Percentiles rank a stretch among this genome's conserved stretches.
Conservation (phyloP, 73 alveolate genomes). For the Loxodes magnus region DNA sequence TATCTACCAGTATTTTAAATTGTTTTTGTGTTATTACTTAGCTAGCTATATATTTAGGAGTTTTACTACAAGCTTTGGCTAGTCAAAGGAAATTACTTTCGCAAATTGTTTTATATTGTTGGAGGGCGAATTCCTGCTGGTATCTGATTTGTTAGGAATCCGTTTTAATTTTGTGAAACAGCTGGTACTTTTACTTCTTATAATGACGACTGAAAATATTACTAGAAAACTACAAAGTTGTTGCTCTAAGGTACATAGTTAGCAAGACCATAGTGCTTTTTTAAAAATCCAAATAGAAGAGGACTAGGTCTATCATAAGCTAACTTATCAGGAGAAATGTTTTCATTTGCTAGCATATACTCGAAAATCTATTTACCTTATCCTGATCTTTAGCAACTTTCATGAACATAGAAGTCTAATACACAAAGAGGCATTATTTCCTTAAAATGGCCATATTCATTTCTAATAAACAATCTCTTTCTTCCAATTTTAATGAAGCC, state of each 20-base stretch:
- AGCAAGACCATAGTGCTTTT: constrained; percentile 56
- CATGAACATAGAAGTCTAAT: constrained; percentile 81
- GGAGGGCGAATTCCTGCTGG: too few relatives aligned
- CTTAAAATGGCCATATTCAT: constrained; percentile 43
- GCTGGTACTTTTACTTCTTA: too few relatives aligned
- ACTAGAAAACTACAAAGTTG: constrained; percentile 66
- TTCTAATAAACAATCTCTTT: constrained; percentile 55
- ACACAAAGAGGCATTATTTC: constrained; percentile 71
- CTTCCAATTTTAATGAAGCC: too few relatives aligned
- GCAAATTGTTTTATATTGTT: too few relatives aligned
- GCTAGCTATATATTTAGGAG: too few relatives aligned
- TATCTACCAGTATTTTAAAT: too few relatives aligned
- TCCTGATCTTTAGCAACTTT: constrained; percentile 68
- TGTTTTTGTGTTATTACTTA: too few relatives aligned
- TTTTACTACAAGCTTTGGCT: too few relatives aligned
- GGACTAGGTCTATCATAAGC: constrained; percentile 57
- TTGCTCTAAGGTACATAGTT: constrained; percentile 59
- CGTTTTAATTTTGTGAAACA: too few relatives aligned
- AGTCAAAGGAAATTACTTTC: too few relatives aligned
- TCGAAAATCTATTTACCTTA: constrained; percentile 61
- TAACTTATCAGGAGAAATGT: constrained; percentile 44
- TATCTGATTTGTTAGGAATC: too few relatives aligned
- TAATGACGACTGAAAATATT: constrained; percentile 54
- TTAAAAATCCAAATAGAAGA: constrained; percentile 41
- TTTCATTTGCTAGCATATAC: constrained; percentile 47